A percentile compares a stretch with the other conserved stretches of the same genome.
These are phyloP conservation scores for Brettanomyces anomalus DNA, from an alignment of 805 yeast genomes.

Conservation along the genomic window DNA sequence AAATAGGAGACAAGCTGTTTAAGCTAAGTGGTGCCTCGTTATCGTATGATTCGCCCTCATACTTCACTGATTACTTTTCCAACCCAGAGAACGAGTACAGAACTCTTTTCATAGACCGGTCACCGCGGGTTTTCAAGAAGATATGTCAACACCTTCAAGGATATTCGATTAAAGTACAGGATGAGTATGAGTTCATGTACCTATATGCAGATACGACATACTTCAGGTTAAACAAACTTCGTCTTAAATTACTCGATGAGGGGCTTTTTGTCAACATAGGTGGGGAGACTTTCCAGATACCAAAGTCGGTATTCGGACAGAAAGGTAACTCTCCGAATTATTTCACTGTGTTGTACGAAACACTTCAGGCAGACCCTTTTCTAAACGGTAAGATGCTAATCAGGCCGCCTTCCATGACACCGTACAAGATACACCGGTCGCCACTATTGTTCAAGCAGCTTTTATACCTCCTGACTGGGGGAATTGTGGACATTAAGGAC, in stretches of 20 bases:
- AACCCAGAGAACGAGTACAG: conserved; percentile 28
- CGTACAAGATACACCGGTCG: conserved; percentile 43
- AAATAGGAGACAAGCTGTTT: conserved; percentile 57
- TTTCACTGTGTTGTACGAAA: conserved; percentile 53
- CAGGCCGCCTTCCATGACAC: conserved; percentile 74
- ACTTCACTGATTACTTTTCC: conserved; percentile 66
- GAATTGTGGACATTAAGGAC: conserved; percentile 34
- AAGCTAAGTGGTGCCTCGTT: conserved; percentile 75
- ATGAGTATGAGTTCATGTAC: conserved; percentile 53
- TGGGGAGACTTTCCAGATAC: conserved; percentile 46
- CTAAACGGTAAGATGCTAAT: conserved; percentile 32
- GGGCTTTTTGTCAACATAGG: conserved; percentile 55
- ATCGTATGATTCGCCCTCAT: conserved; percentile 81
- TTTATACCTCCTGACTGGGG: conserved; percentile 48
- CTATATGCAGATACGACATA: conserved; percentile 65
- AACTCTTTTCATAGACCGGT: conserved; percentile 61
- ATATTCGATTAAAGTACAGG: conserved; percentile 51
- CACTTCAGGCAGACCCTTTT: conserved; percentile 40
- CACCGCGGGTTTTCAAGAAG: conserved; percentile 56
- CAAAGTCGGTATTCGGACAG: conserved; percentile 41
- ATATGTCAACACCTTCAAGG: conserved; percentile 76
- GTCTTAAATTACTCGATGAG: conserved; percentile 37
- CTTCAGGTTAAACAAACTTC: conserved; percentile 54
- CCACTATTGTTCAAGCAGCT: conserved; percentile 47
- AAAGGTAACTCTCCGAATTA: conserved; percentile 75